Evolutionary conservation across 495 filamentous ascomycete genomes (phyloP), one percentile per base, ranked within the genome.

Genomic region (Haplographium delicatum): DNA sequence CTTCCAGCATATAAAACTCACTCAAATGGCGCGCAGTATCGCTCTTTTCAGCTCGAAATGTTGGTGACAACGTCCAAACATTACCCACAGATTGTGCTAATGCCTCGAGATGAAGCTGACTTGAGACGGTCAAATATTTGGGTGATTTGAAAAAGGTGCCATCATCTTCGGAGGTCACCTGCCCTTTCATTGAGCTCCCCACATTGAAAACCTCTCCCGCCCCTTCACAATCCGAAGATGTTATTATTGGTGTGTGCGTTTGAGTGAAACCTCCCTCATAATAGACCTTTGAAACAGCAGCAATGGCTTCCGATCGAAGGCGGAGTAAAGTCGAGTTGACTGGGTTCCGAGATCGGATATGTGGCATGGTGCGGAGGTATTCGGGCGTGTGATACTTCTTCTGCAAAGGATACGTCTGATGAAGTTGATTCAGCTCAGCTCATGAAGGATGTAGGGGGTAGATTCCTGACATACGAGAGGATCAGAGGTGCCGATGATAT

Each of bases 1-100:
- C 90, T 68, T 98, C 93, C 1, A 98, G 79, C 93, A 98, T 98
- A 68, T 96, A 97, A 65, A 98, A 98, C 60, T 98, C 93, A 70
- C 88, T 95, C 39, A 97, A 72, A 68, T 98, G 93, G 28, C 94
- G 85, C 13, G 90, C 79, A 5, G 93, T 97, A 66, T 96, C 90
- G 64, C 89, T 96, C 68, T 81, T 87, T 64, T 98, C 93, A 3
- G 93, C 94, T 35, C 93, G 82, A 62, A 98, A 98, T 1, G 89
- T 89, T 13, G 93, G 93, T 8, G 90, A 90, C 16, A 98, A 66
- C 3, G 94, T 85, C 93, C 93, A 98, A 15, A 96, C 94, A 60
- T 85, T 88, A 23, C 86, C 85, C 35, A 96, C 75, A 38, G 91
- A 83, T 46, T 91, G 88, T 2, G 90, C 85, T 49, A 95, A 80